These are phyloP conservation scores for Nakazawaea molendinolei DNA, from an alignment of 805 yeast species.

Conservation along the genomic window DNA sequence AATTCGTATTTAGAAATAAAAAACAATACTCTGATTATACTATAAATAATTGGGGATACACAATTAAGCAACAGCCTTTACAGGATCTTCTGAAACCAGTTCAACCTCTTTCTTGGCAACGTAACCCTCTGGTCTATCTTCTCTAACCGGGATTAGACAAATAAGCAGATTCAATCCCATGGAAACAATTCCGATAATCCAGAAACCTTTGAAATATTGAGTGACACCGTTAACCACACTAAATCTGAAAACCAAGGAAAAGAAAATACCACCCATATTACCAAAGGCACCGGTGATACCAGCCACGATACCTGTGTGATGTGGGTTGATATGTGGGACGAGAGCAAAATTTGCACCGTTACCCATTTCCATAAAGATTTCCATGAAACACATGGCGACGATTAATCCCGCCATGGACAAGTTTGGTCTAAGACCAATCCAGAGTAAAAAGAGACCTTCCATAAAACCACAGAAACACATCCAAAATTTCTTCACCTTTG, in stretches of 20 bases:
- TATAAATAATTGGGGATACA: too few relatives aligned
- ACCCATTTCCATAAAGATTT: constrained; percentile 30
- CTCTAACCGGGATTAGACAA: constrained; percentile 20
- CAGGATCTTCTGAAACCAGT: neutral
- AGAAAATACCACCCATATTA: constrained; percentile 29
- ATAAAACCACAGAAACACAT: constrained; percentile 22
- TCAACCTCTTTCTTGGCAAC: constrained; percentile 1
- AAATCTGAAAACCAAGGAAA: constrained; percentile 29
- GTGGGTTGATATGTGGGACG: constrained; percentile 28
- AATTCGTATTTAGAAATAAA: too few relatives aligned
- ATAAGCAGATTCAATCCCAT: constrained; percentile 20
- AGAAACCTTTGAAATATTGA: constrained; percentile 23
- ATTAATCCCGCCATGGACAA: constrained; percentile 24
- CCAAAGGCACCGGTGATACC: constrained; percentile 31
- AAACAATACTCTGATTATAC: too few relatives aligned
- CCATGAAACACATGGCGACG: constrained; percentile 24
- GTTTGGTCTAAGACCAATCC: constrained; percentile 26
- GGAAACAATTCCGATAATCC: constrained; percentile 27
- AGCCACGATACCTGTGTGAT: constrained; percentile 29
- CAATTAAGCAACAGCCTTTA: neutral
- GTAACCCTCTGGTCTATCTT: constrained; percentile 17
- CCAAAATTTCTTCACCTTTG: constrained; percentile 28
- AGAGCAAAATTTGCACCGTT: constrained; percentile 31
- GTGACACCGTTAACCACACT: constrained; percentile 19
- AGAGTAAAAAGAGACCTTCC: constrained; percentile 27